Evolutionary conservation across 129 eudicot genomes (phyloP).

Genomic region (Flaveria ramosissima): DNA sequence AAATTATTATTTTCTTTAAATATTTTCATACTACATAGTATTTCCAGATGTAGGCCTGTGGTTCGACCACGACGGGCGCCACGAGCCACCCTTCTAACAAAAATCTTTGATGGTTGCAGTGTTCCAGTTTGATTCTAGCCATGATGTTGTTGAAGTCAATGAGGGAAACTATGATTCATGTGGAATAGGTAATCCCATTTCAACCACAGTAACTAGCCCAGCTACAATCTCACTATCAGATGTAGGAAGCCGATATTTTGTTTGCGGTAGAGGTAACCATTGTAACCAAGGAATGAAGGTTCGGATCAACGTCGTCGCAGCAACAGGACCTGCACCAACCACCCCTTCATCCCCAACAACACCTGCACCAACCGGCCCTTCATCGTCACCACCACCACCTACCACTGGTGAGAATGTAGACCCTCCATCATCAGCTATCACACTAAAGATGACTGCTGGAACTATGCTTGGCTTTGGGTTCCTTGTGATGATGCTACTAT

Average conservation of each 20-base stretch:
- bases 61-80: background rate
- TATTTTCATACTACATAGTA: background rate
- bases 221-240: conserved; percentile 46
- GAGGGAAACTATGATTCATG: conserved; percentile 54
- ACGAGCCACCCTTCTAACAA: background rate
- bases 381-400: conserved; percentile 39
- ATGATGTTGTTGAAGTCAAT: conserved; percentile 61
- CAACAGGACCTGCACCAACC: conserved; percentile 43
- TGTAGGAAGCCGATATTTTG: conserved; percentile 61
- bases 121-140: conserved; percentile 38
- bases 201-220: conserved; percentile 36
- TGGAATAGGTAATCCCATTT: conserved; percentile 33
- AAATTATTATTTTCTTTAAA: no score
- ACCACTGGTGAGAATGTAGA: conserved; percentile 21
- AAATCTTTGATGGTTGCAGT: conserved; percentile 11
- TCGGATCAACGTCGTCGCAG: conserved; percentile 38
- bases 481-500: conserved; percentile 34
- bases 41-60: background rate
- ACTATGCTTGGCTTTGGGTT: conserved; percentile 35
- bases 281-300: conserved; percentile 80
- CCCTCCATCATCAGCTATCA: conserved; percentile 49
- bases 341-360: conserved; percentile 33
- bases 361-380: conserved; percentile 28
- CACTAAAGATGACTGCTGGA: conserved; percentile 32
- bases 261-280: conserved; percentile 59